Evolutionary conservation across 2,329 filamentous ascomycete genomes (phyloP).

Genomic region (Ophiocordyceps australis): DNA sequence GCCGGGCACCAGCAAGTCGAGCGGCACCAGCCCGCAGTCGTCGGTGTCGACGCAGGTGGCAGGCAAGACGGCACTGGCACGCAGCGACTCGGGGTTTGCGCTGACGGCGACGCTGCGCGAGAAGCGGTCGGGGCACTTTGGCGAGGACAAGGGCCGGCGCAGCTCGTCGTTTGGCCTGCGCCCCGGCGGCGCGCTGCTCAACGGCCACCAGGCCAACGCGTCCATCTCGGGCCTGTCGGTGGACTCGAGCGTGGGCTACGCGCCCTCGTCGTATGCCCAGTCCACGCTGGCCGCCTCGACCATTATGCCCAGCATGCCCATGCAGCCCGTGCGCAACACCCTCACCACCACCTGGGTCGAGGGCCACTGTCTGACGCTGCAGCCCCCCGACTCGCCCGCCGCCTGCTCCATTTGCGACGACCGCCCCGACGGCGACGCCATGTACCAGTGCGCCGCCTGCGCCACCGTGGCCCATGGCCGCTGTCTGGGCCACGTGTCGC

Average conservation of each 20-base stretch:
- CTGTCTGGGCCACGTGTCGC: constrained; percentile 41
- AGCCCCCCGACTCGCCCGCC: constrained; percentile 36
- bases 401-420: constrained; percentile 63
- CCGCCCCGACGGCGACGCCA: constrained; percentile 49
- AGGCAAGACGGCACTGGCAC: constrained; percentile 59
- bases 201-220: constrained; percentile 39
- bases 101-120: constrained; percentile 74
- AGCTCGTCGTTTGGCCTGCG: constrained; percentile 84
- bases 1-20: constrained; percentile 56
- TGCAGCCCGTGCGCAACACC: constrained; percentile 62
- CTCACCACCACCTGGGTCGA: constrained; percentile 72
- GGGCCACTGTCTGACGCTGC: constrained; percentile 62
- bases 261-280: constrained; percentile 68
- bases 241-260: constrained; percentile 48
- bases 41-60: constrained; percentile 61
- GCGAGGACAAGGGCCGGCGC: constrained; percentile 56
- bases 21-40: constrained; percentile 40
- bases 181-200: constrained; percentile 57
- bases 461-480: constrained; percentile 35
- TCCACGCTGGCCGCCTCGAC: constrained; percentile 76
- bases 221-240: constrained; percentile 42
- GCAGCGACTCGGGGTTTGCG: constrained; percentile 82
- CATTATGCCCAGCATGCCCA: constrained; percentile 69
- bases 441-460: constrained; percentile 58
- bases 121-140: constrained; percentile 84